Evolutionary conservation across 2,329 filamentous ascomycete species (phyloP), one percentile per base, ranked within the genome.

Genomic region (Aspergillaceae sp.): DNA sequence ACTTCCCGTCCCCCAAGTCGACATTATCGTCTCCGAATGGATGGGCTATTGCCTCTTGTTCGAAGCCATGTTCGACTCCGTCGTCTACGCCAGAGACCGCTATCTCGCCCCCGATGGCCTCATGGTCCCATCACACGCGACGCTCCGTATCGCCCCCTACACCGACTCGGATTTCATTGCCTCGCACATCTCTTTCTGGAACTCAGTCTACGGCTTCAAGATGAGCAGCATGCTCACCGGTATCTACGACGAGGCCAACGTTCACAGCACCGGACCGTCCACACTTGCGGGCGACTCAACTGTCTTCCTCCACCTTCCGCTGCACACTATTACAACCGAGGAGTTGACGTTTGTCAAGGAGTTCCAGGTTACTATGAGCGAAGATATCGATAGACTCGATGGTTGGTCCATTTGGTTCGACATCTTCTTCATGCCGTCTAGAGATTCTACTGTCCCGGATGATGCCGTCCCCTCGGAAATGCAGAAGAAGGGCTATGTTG

Each of bases 1-100:
- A 47, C 76, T 89, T 26, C 89, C 86, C 1, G 83, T 91, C 5
- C 74, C 81, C 45, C 74, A 90, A 60, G 90, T 96, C 40, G 91
- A 97, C 68, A 84, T 97, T 59, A 95, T 97, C 62, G 84, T 97
- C 50, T 94, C 87, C 49, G 90, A 97, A 67, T 97, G 90, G 90
- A 97, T 97, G 90, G 90, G 90, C 29, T 97, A 97, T 64, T 87
- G 84, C 53, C 77, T 96, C 11, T 77, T 96, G 4, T 97, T 94
- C 66, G 90, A 97, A 69, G 88, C 89, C 46, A 97, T 97, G 90
- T 80, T 97, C 29, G 88, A 92, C 53, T 94, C 87, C 42, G 87
- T 97, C 26, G 76, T 97, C 43, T 91, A 82, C 61, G 91, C 91
- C 38, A 79, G 90, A 50, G 90, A 97, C 68, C 82, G 80, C 56